Evolutionary conservation across 306 rosid species (phyloP).

Genomic region (Vigna mungo): DNA sequence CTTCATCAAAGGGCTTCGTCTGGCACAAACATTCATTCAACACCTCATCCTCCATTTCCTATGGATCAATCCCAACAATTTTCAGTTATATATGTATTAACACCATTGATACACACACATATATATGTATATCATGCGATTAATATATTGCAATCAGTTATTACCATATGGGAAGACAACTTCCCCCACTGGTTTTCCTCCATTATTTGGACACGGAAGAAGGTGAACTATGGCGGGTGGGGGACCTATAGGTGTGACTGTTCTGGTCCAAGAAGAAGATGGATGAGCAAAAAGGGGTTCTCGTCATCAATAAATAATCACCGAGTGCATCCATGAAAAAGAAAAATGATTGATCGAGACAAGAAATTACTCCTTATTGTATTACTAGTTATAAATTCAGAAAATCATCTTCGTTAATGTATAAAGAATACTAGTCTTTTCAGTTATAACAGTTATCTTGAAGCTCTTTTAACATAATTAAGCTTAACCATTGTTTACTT

Average conservation of each 20-base stretch:
- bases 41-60: conserved; percentile 31
- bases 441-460: too few relatives aligned
- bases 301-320: background rate
- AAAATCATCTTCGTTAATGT: too few relatives aligned
- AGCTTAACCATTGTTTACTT: too few relatives aligned
- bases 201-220: conserved; percentile 6
- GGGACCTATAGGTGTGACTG: background rate
- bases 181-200: conserved; percentile 5
- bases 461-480: too few relatives aligned
- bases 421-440: too few relatives aligned
- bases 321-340: background rate
- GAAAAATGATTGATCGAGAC: background rate
- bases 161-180: conserved; percentile 30
- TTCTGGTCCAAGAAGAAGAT: background rate
- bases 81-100: too few relatives aligned
- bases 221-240: background rate
- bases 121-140: too few relatives aligned
- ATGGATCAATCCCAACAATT: background rate
- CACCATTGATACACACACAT: too few relatives aligned
- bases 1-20: conserved; percentile 33
- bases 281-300: background rate
- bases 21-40: background rate
- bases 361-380: too few relatives aligned
- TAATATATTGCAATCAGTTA: too few relatives aligned
- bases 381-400: too few relatives aligned